These are phyloP conservation scores for Paracoccidioides brasiliensis DNA, from an alignment of 2,329 filamentous ascomycete genomes.

Conservation along the genomic window DNA sequence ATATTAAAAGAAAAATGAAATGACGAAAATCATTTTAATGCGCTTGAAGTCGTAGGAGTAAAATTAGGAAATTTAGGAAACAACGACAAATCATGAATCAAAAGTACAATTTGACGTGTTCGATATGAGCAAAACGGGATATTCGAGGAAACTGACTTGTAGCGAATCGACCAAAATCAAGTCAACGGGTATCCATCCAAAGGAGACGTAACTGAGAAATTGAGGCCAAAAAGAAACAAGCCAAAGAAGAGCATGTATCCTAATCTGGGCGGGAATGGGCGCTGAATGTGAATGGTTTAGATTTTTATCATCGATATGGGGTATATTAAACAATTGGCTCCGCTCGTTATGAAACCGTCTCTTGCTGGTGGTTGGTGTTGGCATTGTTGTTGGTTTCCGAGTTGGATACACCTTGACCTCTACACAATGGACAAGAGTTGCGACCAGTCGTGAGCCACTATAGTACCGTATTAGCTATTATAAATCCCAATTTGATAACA, in stretches of 20 bases:
- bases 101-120: too few species aligned
- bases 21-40: not conserved
- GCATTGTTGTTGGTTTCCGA: conserved; percentile 1
- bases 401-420: conserved; percentile 46
- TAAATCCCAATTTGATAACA: conserved; percentile 3
- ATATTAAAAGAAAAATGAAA: not conserved
- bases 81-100: too few species aligned
- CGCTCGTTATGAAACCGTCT: not conserved
- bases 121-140: too few species aligned
- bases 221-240: not conserved
- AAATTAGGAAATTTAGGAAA: too few species aligned
- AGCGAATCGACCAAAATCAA: not conserved
- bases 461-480: conserved; percentile 18
- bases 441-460: conserved; percentile 57
- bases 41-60: too few species aligned
- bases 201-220: not conserved
- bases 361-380: not conserved
- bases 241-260: not conserved
- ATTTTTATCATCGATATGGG: not conserved
- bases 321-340: not conserved
- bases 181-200: not conserved
- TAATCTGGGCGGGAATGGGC: not conserved
- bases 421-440: conserved; percentile 50
- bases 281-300: not conserved
- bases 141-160: too few species aligned